Percentiles rank a stretch among this genome's conserved stretches.
Evolutionary conservation across 345 rosid genomes (phyloP).

Genomic region (Kandelia obovata): DNA sequence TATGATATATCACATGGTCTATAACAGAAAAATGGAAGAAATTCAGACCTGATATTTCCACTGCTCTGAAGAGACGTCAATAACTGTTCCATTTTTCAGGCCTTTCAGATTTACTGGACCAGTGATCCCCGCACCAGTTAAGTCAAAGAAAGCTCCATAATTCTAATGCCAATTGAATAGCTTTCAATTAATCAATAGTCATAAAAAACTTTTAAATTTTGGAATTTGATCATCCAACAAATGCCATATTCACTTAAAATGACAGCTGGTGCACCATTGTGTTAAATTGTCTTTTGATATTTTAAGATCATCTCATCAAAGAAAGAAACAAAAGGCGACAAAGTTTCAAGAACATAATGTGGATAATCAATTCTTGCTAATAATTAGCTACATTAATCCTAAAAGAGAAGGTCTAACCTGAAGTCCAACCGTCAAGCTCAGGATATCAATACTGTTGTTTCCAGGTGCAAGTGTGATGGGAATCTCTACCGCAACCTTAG

Average conservation of each 20-base stretch:
- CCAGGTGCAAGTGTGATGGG: constrained; percentile 60
- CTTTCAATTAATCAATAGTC: constrained; percentile 6
- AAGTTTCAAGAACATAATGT: neutral
- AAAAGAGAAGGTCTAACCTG: constrained; percentile 44
- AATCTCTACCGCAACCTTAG: constrained; percentile 58
- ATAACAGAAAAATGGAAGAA: neutral
- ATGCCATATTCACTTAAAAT: constrained; percentile 2
- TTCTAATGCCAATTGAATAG: constrained; percentile 45
- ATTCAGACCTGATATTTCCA: constrained; percentile 88
- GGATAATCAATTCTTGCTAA: constrained; percentile 4
- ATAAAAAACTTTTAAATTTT: neutral
- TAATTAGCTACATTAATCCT: constrained; percentile 4
- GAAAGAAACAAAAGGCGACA: no score
- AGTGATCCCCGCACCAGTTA: constrained; percentile 73
- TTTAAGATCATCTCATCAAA: no score
- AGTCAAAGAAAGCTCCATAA: constrained; percentile 83
- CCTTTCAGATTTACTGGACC: constrained; percentile 80
- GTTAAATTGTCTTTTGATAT: no score
- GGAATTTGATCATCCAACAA: constrained; percentile 11
- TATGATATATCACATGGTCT: neutral
- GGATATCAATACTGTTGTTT: constrained; percentile 73
- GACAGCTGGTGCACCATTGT: neutral
- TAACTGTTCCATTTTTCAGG: constrained; percentile 43
- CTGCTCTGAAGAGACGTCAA: constrained; percentile 60
- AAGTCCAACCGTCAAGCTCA: constrained; percentile 95